These are phyloP conservation scores for Apiospora phragmitis DNA, from an alignment of 2,329 filamentous ascomycete genomes.

Conservation along the genomic window DNA sequence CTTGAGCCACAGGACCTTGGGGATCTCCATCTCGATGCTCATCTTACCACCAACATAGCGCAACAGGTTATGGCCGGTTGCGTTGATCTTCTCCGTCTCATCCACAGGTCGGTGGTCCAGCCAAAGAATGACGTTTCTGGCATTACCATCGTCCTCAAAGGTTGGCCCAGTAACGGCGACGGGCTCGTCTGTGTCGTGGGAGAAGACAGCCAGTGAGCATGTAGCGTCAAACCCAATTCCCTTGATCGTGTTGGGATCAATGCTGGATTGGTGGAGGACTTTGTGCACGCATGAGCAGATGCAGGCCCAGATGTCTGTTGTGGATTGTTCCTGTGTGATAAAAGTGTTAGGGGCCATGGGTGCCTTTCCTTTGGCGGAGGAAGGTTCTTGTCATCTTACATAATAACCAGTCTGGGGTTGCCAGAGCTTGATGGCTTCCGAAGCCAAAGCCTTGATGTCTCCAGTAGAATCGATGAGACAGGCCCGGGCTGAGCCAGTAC, in stretches of 20 bases:
- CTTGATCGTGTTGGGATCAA: conserved; percentile 73
- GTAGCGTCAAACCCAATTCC: conserved; percentile 98
- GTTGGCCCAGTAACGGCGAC: conserved; percentile 86
- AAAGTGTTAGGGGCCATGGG: conserved; percentile 6
- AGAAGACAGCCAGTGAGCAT: conserved; percentile 94
- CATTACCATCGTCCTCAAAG: conserved; percentile 77
- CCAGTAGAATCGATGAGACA: conserved; percentile 93
- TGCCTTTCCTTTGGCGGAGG: conserved; percentile 7
- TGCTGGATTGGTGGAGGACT: conserved; percentile 77
- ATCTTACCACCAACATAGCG: conserved; percentile 97
- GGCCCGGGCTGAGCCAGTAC: conserved; percentile 90
- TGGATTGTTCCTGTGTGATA: conserved; percentile 80
- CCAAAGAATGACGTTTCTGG: conserved; percentile 96
- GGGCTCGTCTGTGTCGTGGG: conserved; percentile 85
- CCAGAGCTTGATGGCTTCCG: conserved; percentile 78
- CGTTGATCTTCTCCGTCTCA: conserved; percentile 92
- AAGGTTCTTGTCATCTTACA: conserved; percentile 44
- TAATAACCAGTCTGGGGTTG: conserved; percentile 76
- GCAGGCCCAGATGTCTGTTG: conserved; percentile 92
- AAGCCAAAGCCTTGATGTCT: conserved; percentile 77
- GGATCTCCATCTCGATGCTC: conserved; percentile 99
- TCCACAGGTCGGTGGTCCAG: conserved; percentile 90
- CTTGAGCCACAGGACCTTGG: conserved; percentile 97
- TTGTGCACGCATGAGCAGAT: conserved; percentile 87
- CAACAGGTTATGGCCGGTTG: conserved; percentile 86